Conservation (phyloP, 2,329 filamentous ascomycete genomes). For the Ramularia endophylla region DNA sequence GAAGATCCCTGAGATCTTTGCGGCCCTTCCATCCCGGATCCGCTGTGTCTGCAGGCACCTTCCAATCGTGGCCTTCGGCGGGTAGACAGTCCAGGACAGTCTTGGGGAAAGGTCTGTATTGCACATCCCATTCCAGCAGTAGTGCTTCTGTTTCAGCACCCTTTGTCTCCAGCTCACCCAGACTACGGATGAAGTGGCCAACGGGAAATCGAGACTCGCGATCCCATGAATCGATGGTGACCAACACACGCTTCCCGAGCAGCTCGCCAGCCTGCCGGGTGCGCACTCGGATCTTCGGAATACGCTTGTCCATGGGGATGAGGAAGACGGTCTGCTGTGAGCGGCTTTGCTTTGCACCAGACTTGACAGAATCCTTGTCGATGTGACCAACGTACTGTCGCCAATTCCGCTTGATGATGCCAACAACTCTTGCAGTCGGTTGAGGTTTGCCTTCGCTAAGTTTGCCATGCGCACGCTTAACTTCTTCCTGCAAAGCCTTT, state of each 20-base stretch:
- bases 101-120: conserved; percentile 95
- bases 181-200: conserved; percentile 86
- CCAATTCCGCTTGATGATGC: conserved; percentile 94
- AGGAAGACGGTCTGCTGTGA: conserved; percentile 92
- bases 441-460: conserved; percentile 71
- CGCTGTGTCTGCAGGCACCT: conserved; percentile 69
- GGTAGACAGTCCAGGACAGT: conserved; percentile 91
- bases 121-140: conserved; percentile 91
- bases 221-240: conserved; percentile 94
- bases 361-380: conserved; percentile 75
- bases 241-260: conserved; percentile 82
- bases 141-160: conserved; percentile 96
- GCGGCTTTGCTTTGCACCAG: conserved; percentile 66
- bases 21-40: conserved; percentile 84
- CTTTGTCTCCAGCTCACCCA: conserved; percentile 93
- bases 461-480: conserved; percentile 75
- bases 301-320: conserved; percentile 95
- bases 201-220: conserved; percentile 86
- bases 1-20: conserved; percentile 73
- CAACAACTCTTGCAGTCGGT: conserved; percentile 87
- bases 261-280: conserved; percentile 87
- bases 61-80: conserved; percentile 88
- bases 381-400: conserved; percentile 96
- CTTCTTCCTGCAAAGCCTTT: conserved; percentile 83
- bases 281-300: conserved; percentile 90